Base-by-base conservation (phyloP, 495 filamentous ascomycete species). In the Neurospora hispaniola region DNA sequence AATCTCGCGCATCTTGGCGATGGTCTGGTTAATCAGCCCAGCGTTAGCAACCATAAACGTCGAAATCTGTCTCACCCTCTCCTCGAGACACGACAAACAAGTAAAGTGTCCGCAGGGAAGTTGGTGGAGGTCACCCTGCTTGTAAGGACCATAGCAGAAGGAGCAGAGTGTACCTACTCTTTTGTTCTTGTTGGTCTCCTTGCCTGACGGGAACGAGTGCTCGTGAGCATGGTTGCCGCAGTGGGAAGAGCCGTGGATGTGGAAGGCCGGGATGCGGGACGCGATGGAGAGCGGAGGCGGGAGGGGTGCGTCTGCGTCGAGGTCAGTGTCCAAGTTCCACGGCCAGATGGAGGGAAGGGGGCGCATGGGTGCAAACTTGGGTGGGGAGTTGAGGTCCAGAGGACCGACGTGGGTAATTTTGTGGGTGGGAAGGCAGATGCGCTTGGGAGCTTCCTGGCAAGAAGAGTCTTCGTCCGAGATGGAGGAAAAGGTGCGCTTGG, bases 41-140 rank as follows among this genome's bases (percentile, higher is more conserved):
- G 4, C 16, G 70, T 75, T 62, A 9, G 3, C n/a, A 18, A 40
- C 70, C 39, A 75, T 69, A 11, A 14, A 27, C 5, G 1, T 20
- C 6, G 59, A 40, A 38, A 42, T 70, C 14, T 31, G 20, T 18
- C 42, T 44, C 2, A 73, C 66, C 5, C 27, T 43, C 41, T 54
- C 35, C 2, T 54, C 14, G 0, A 76, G 23, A 20, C 75, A 76
- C 27, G 23, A 40, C 14, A 66, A 70, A 35, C 75, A 76, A 18
- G 75, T 39, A 0, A 75, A 8, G 11, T 76, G 43, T 0, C 73
- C 75, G 70, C 75, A 76, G 18, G 73, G 75, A 8, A 76, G 73
- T n/a, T 73, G 69, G 42, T 76, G 75, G 42, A 76, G 70, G 16
- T 70, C 54, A 31, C 14, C 27, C 0, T 66, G 54, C 3, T 5